A percentile compares a stretch with the other conserved stretches of the same genome.
Conservation (phyloP, 140 eudicot species). For the Erigeron philadelphicus region DNA sequence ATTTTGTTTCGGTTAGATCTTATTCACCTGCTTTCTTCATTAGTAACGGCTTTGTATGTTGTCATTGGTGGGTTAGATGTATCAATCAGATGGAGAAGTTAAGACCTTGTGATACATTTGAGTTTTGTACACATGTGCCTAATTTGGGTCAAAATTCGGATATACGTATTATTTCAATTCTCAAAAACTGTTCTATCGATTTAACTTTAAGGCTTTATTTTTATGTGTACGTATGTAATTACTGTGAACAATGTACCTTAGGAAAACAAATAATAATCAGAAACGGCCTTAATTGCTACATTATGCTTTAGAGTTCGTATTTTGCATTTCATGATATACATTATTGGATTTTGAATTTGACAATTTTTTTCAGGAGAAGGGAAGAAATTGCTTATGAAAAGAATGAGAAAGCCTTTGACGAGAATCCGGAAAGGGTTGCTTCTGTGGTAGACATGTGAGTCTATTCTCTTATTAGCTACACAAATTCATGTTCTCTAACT, state of each 20-base stretch:
- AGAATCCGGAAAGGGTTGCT: conserved; percentile 60
- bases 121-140: background rate
- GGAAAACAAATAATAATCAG: too few relatives aligned
- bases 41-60: conserved; percentile 25
- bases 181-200: too few relatives aligned
- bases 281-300: too few relatives aligned
- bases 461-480: conserved; percentile 28
- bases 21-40: conserved; percentile 23
- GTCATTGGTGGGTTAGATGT: conserved; percentile 1
- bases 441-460: conserved; percentile 70
- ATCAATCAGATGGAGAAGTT: conserved; percentile 3
- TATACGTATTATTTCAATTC: background rate
- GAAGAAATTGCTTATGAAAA: conserved; percentile 40
- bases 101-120: conserved; percentile 8
- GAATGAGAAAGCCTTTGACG: conserved; percentile 52
- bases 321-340: too few relatives aligned
- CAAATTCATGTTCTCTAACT: conserved; percentile 30
- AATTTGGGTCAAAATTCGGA: background rate
- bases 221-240: too few relatives aligned
- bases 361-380: conserved; percentile 34
- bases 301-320: too few relatives aligned
- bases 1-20: conserved; percentile 15
- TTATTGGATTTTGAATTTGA: background rate
- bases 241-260: too few relatives aligned
- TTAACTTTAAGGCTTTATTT: too few relatives aligned